Evolutionary conservation across 805 yeast species (phyloP).

Genomic region (Cyberlindnera petersonii): DNA sequence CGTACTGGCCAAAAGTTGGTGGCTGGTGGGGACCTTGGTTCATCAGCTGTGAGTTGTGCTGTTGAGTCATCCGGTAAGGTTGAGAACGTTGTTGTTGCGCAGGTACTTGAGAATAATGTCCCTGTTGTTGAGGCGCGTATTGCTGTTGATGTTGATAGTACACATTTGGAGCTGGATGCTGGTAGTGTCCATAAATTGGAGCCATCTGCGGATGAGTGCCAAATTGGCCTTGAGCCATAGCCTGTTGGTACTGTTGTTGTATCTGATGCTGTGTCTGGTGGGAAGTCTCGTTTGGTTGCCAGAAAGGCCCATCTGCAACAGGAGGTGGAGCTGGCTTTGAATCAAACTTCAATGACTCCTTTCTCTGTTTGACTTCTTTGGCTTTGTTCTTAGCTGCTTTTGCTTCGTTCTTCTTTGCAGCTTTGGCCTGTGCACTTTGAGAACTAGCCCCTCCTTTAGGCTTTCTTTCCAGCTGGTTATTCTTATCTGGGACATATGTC

Average conservation of each 20-base stretch:
- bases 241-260: constrained; percentile 16
- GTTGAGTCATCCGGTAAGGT: constrained; percentile 26
- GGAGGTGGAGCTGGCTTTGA: neutral
- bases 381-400: neutral
- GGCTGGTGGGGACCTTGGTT: constrained; percentile 23
- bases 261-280: constrained; percentile 18
- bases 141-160: constrained; percentile 15
- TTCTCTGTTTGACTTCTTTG: constrained; percentile 3
- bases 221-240: too few relatives aligned
- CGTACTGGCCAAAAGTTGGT: constrained; percentile 2
- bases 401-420: constrained; percentile 17
- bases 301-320: constrained; percentile 4
- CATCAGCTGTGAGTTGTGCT: constrained; percentile 24
- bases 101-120: constrained; percentile 5
- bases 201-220: constrained; percentile 1
- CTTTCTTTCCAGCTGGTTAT: constrained; percentile 41
- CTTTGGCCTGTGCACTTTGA: constrained; percentile 5
- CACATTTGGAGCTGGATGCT: constrained; percentile 1
- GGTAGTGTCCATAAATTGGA: constrained; percentile 2
- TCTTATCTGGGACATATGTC: constrained; percentile 47
- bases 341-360: neutral
- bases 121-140: constrained; percentile 20
- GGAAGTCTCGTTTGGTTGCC: constrained; percentile 3
- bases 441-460: constrained; percentile 25
- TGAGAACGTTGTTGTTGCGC: constrained; percentile 15